These are phyloP conservation scores for Kurtzmaniella natalensis DNA, from an alignment of 1,139 yeast species.

Conservation along the genomic window DNA sequence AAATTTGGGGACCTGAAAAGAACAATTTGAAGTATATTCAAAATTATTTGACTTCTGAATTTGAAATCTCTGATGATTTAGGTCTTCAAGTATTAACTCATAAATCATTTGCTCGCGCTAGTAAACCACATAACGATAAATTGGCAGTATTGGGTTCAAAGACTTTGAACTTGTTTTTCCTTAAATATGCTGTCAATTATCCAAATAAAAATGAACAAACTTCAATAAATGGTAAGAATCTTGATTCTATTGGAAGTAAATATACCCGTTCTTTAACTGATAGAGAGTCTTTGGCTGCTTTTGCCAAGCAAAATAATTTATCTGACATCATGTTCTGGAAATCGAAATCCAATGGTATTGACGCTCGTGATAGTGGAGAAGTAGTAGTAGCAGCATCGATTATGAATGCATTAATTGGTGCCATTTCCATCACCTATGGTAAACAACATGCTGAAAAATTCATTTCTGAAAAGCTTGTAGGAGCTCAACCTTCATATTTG, in stretches of 20 bases:
- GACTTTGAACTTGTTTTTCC: conserved; percentile 56
- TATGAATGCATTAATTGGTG: conserved; percentile 76
- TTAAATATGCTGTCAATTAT: conserved; percentile 45
- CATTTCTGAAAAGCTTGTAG: conserved; percentile 43
- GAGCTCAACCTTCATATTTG: conserved; percentile 10
- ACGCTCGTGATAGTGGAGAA: conserved; percentile 54
- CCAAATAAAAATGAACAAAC: conserved; percentile 24
- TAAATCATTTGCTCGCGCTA: conserved; percentile 90
- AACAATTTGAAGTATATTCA: conserved; percentile 47
- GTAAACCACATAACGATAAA: conserved; percentile 83
- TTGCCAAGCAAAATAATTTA: conserved; percentile 46
- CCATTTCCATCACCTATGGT: conserved; percentile 69
- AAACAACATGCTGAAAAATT: conserved; percentile 52
- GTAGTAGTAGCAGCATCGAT: conserved; percentile 59
- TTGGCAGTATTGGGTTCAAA: conserved; percentile 76
- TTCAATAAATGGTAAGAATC: conserved; percentile 52
- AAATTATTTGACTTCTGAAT: conserved; percentile 37
- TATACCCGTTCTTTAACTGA: conserved; percentile 49
- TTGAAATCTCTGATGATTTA: conserved; percentile 47
- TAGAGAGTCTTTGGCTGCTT: conserved; percentile 46
- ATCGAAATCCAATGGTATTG: conserved; percentile 49
- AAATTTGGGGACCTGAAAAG: conserved; percentile 50
- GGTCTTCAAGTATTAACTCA: conserved; percentile 82
- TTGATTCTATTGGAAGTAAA: conserved; percentile 61
- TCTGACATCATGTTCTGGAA: conserved; percentile 70